These are phyloP conservation scores for Trichoderma sp. DNA, from an alignment of 2,329 filamentous ascomycete genomes.

Conservation along the genomic window DNA sequence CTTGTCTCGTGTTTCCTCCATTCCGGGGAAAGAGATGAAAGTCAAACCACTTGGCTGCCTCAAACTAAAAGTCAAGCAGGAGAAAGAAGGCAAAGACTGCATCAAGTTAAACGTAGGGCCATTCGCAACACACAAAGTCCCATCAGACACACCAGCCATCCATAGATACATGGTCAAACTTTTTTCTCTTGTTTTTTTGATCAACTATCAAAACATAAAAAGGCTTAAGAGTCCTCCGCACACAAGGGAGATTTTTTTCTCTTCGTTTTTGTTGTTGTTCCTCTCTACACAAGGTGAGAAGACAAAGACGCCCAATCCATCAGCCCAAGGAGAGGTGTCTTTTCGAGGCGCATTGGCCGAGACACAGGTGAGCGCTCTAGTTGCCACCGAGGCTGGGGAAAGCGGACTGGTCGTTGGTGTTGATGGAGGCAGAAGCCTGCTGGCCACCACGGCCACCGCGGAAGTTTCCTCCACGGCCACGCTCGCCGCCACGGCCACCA, in stretches of 20 bases:
- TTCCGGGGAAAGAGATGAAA: background rate
- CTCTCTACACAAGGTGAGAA: constrained; percentile 19
- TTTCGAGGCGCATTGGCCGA: constrained; percentile 14
- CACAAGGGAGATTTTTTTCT: constrained; percentile 18
- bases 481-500: constrained; percentile 52
- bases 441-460: constrained; percentile 49
- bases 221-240: constrained; percentile 32
- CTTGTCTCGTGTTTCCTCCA: background rate
- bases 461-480: constrained; percentile 48
- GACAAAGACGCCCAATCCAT: constrained; percentile 25
- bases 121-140: constrained; percentile 31
- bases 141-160: constrained; percentile 29
- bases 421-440: constrained; percentile 50
- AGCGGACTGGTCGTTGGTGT: constrained; percentile 59
- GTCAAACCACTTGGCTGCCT: background rate
- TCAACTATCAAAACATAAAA: constrained; percentile 38
- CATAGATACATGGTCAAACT: constrained; percentile 36
- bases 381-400: constrained; percentile 64
- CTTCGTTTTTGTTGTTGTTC: background rate
- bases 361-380: constrained; percentile 40
- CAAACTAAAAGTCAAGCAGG: background rate
- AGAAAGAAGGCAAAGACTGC: background rate
- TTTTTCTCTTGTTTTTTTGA: constrained; percentile 32
- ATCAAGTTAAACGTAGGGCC: constrained; percentile 29
- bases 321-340: constrained; percentile 26